Evolutionary conservation across 2,329 filamentous ascomycete species (phyloP).

Genomic region (Massarina eburnea): DNA sequence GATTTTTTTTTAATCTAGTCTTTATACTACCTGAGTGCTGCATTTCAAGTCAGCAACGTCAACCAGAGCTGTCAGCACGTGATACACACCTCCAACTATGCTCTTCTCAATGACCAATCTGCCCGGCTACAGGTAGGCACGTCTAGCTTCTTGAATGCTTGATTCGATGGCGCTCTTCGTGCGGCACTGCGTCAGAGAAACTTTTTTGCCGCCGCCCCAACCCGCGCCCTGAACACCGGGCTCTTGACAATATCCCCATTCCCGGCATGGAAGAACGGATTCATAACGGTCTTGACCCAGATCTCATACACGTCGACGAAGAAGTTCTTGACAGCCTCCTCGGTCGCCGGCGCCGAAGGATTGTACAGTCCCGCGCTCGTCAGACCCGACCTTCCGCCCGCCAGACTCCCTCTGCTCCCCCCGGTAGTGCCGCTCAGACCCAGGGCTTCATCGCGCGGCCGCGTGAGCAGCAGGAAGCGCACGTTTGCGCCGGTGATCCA

Average conservation of each 20-base stretch:
- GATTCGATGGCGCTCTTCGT: no score
- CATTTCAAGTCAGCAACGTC: no score
- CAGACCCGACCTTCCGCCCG: slow-evolving; percentile 31
- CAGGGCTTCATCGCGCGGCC: slow-evolving; percentile 58
- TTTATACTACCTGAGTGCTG: no score
- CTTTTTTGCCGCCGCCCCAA: slow-evolving; percentile 87
- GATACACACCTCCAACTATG: no score
- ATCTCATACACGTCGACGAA: slow-evolving; percentile 95
- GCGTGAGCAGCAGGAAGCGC: slow-evolving; percentile 92
- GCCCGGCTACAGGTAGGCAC: no score
- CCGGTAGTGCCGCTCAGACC: slow-evolving; percentile 21
- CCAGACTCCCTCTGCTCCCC: slow-evolving; percentile 31
- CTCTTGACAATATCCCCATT: slow-evolving; percentile 83
- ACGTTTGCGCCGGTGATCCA: slow-evolving; percentile 92
- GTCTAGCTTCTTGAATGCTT: no score
- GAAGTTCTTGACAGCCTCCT: slow-evolving; percentile 94
- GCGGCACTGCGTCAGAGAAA: no score
- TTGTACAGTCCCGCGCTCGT: slow-evolving; percentile 60
- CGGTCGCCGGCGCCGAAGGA: slow-evolving; percentile 83
- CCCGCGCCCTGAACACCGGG: slow-evolving; percentile 78
- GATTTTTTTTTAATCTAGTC: no score
- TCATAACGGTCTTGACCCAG: slow-evolving; percentile 97
- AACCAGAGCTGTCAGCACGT: no score
- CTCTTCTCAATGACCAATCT: no score
- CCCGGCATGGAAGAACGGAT: slow-evolving; percentile 86